Percentiles rank a stretch among this genome's conserved stretches.
phyloP scores from a whole-genome alignment of 2,329 filamentous ascomycete genomes.

The Fusarium abutilonis region DNA sequence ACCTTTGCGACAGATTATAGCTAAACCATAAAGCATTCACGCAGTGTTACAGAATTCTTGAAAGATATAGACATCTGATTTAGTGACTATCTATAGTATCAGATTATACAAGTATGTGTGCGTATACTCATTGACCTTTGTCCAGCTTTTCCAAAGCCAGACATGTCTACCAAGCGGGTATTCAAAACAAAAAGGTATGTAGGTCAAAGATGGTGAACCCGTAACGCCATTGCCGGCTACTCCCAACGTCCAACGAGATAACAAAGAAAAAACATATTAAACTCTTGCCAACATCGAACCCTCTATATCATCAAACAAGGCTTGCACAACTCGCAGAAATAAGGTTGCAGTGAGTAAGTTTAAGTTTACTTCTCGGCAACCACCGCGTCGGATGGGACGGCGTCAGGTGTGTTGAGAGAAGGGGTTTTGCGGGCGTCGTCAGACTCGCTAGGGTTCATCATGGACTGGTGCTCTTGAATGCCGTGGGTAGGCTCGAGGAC shows the following conservation, averaged over 20 bases:
- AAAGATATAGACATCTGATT: slow-evolving; percentile 34
- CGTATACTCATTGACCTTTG: slow-evolving; percentile 29
- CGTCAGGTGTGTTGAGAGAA: slow-evolving; percentile 32
- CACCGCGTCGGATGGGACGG: slow-evolving; percentile 16
- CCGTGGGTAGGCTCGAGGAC: slow-evolving; percentile 74
- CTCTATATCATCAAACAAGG: slow-evolving; percentile 38
- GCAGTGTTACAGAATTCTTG: no score
- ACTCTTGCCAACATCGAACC: slow-evolving; percentile 7
- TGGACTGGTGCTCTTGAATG: slow-evolving; percentile 69
- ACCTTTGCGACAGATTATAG: no score
- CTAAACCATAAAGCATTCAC: not conserved
- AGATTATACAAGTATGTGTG: slow-evolving; percentile 33
- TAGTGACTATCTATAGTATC: slow-evolving; percentile 29
- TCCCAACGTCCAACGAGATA: slow-evolving; percentile 26
- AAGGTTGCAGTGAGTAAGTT: not conserved
- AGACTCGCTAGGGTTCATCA: slow-evolving; percentile 49
- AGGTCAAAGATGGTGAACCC: slow-evolving; percentile 25
- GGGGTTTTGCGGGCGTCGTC: slow-evolving; percentile 42
- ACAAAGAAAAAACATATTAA: not conserved
- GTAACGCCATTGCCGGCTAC: slow-evolving; percentile 45
- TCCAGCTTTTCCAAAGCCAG: slow-evolving; percentile 37
- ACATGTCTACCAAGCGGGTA: slow-evolving; percentile 41
- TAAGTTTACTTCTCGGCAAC: slow-evolving; percentile 30
- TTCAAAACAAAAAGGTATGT: slow-evolving; percentile 34
- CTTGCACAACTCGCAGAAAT: slow-evolving; percentile 30